Conservation (phyloP, 2,329 filamentous ascomycete species). For the Calonectria honghensis region DNA sequence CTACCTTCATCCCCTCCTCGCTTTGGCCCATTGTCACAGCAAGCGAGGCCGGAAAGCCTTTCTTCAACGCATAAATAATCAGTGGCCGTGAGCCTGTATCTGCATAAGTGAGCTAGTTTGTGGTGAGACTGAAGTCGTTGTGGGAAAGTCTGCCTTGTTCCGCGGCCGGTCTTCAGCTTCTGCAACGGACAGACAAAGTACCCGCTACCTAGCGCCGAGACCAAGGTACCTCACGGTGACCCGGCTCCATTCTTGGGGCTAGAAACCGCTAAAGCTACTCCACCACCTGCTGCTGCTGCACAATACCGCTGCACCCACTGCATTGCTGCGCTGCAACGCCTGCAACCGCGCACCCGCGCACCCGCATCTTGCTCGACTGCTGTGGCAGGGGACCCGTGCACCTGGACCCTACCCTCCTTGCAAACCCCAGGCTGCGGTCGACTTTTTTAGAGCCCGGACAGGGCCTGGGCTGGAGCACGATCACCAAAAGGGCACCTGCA, state of each 20-base stretch:
- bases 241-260: slow-evolving; percentile 29
- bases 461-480: slow-evolving; percentile 23
- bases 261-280: slow-evolving; percentile 38
- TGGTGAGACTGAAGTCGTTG: slow-evolving; percentile 18
- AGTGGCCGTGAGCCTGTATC: background rate
- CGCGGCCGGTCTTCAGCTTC: slow-evolving; percentile 30
- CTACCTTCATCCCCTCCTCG: background rate
- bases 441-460: slow-evolving; percentile 27
- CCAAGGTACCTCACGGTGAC: slow-evolving; percentile 33
- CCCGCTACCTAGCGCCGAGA: slow-evolving; percentile 30
- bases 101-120: slow-evolving; percentile 22
- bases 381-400: slow-evolving; percentile 29
- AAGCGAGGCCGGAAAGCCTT: background rate
- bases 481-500: slow-evolving; percentile 38
- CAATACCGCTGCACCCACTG: slow-evolving; percentile 30
- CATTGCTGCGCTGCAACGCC: slow-evolving; percentile 34
- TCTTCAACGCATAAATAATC: slow-evolving; percentile 20
- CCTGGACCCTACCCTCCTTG: slow-evolving; percentile 19
- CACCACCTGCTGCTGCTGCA: slow-evolving; percentile 25
- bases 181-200: slow-evolving; percentile 28
- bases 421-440: slow-evolving; percentile 30
- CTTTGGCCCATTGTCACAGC: slow-evolving; percentile 21
- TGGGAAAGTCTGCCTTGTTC: slow-evolving; percentile 39
- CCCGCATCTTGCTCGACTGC: slow-evolving; percentile 38
- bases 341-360: slow-evolving; percentile 34